Conservation (phyloP, 163 green algal genomes). For the Prototheca wickerhamii region DNA sequence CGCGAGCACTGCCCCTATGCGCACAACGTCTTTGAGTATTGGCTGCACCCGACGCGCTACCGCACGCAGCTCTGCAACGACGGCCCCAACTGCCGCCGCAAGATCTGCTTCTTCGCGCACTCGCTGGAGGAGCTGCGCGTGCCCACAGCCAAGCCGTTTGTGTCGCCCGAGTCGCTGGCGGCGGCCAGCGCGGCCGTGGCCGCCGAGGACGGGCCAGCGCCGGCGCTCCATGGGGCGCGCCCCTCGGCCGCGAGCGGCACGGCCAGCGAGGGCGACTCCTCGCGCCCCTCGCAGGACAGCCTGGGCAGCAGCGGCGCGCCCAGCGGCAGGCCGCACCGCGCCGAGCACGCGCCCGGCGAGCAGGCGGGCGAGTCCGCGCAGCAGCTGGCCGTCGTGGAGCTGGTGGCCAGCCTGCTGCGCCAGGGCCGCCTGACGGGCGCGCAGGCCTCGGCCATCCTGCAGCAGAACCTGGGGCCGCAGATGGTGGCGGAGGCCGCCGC, state of each 20-base stretch:
- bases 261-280: not conserved
- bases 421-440: slow-evolving; percentile 12
- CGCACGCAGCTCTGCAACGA: slow-evolving; percentile 71
- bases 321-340: not conserved
- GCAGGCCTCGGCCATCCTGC: slow-evolving; percentile 24
- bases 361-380: not conserved
- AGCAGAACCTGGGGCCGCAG: slow-evolving; percentile 1
- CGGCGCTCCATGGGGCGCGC: not conserved
- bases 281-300: not conserved
- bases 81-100: slow-evolving; percentile 48
- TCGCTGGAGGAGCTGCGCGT: slow-evolving; percentile 41
- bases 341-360: not conserved
- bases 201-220: not conserved
- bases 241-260: no score
- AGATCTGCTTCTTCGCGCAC: slow-evolving; percentile 79
- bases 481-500: not conserved
- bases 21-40: slow-evolving; percentile 87
- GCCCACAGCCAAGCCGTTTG: slow-evolving; percentile 40
- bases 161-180: slow-evolving; percentile 27
- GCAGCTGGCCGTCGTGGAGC: slow-evolving; percentile 23
- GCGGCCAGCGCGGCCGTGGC: slow-evolving; percentile 12
- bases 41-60: slow-evolving; percentile 75
- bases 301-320: not conserved
- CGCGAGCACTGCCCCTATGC: slow-evolving; percentile 73
- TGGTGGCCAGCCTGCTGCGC: slow-evolving; percentile 23